Evolutionary conservation across 2,329 filamentous ascomycete genomes (phyloP), one percentile per base, ranked within the genome.

Genomic region (Epichloe gansuensis): DNA sequence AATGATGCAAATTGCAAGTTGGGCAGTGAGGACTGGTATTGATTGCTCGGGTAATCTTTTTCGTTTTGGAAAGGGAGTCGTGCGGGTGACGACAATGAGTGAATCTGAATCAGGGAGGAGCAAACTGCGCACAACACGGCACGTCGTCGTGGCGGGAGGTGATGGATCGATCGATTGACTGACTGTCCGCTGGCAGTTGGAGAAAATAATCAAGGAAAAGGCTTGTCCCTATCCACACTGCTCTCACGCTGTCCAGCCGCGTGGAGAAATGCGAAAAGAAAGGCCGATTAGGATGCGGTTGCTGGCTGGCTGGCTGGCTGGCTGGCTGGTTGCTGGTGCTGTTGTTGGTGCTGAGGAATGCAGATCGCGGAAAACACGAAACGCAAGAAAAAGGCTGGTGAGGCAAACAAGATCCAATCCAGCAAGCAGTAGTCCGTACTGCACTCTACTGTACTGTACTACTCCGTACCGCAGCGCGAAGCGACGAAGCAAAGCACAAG

Each of bases 51-150:
- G 17, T 35, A 47, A 15, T 34, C 34, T 31, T 6, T 46, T 31
- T 48, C 23, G 43, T 43, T 39, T 31, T 23, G 17, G 39, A 1
- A 44, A 45, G 28, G 45, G 52, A 46, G 42, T 21, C 35, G 37
- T 41, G 35, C 5, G 15, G 42, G 49, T 39, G 42, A 39, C 42
- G 41, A 43, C 49, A 46, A 31, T 35, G 37, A n/a, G 53, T 56
- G 55, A 51, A 54, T 56, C 55, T 56, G 55, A 51, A 54, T 56
- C 55, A 51, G 52, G 48, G 42, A 25, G 50, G 45, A 48, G 42
- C 51, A 52, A 41, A 31, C 43, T n/a, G 8, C 4, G 15, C 15
- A 41, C 37, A 23, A 23, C 34, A n/a, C 47, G 35, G 35, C 47
- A 41, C 47, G 11, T 11, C 9, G 37, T 11, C 12, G 52, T 9